Base-by-base conservation (phyloP, 371 early-diverging fungal species). In the Syncephalastrum sp. region DNA sequence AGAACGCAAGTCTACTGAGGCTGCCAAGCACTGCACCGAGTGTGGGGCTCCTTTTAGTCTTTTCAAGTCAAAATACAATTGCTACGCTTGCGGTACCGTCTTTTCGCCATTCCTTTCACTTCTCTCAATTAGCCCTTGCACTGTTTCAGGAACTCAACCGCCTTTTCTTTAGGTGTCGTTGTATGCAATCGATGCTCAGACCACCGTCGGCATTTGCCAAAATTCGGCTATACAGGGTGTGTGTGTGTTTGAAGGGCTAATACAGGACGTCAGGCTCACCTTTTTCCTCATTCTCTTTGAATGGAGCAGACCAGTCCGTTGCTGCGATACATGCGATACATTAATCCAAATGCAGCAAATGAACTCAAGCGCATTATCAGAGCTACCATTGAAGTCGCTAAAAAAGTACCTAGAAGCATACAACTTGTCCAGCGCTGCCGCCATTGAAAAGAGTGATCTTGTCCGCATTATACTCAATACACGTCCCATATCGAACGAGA, bases 41-140 rank as follows among this genome's bases (percentile, higher is more conserved):
- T 82, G 82, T 53, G 63, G 69, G 43, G 53, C 42, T 2, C 47
- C 41, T 2, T 82, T 82, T 51, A 64, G 57, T 33, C 54, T 82
- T 19, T 74, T 79, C 48, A 61, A 69, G 25, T 69, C 59, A 60
- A 79, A 79, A 57, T 72, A 82, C 45, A 61, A 74, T 42, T 82
- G 82, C 57, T 49, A 64, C 47, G 72, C 77, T 38, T 82, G 82
- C 54, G 82, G 82, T 79, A 75, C 23, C 6, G 45, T 3, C 6
- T 21, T 33, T 21, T 41, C 16, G 38, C n/a, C n/a, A 5, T 17
- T 21, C 45, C 44, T 47, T 13, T 6, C 12, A 4, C 29, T 4
- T 27, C 24, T 0, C 12, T 17, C 24, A 8, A 46, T 19, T 12
- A 7, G 13, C 6, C n/a, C n/a, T 13, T 23, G 13, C 47, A 52